Evolutionary conservation across 2,329 filamentous ascomycete genomes (phyloP), one percentile per base, ranked within the genome.

Genomic region (Trichophyton benhamiae): DNA sequence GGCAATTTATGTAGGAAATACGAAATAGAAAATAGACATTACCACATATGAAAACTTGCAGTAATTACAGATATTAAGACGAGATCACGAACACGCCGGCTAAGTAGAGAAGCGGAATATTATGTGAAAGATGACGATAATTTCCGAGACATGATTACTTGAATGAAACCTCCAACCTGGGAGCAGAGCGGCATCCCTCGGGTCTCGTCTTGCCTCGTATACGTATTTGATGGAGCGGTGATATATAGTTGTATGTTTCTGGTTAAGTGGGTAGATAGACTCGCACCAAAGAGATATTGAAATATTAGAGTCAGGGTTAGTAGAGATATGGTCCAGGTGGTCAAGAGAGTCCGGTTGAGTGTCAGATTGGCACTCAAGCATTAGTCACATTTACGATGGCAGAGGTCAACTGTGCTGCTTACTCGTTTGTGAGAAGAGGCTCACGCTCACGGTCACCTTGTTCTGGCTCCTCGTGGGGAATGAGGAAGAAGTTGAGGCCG

Each of bases 381-480:
- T 48, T 17, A 48, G 11, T 13, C 25, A 15, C 8, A 49, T 49
- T 49, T 49, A 49, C 46, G 46, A 13, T 11, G 13, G 46, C 11
- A 15, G 46, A 11, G 11, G 46, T 49, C 9, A n/a, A 46, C 42
- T 48, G 9, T 11, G 20, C 22, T 25, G 27, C 33, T 13, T 55
- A 55, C 49, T 33, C 49, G 49, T 55, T 79, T 33, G 78, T 75
- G 63, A 83, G 73, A 70, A 83, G 68, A 2, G 81, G 81, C 61
- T 79, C 76, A 59, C 81, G 73, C 72, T 83, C 81, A 13, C 78
- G 75, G 61, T 83, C 81, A 52, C 74, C 70, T 3, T 78, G 72
- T 57, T 76, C 72, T 2, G 72, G 67, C 30, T 71, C 68, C 2
- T 64, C 70, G 20, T 70, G 61, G 48, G 68, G 69, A 41, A 69